These are phyloP conservation scores for Phialophora tarda DNA, from an alignment of 2,329 filamentous ascomycete species.

Conservation along the genomic window DNA sequence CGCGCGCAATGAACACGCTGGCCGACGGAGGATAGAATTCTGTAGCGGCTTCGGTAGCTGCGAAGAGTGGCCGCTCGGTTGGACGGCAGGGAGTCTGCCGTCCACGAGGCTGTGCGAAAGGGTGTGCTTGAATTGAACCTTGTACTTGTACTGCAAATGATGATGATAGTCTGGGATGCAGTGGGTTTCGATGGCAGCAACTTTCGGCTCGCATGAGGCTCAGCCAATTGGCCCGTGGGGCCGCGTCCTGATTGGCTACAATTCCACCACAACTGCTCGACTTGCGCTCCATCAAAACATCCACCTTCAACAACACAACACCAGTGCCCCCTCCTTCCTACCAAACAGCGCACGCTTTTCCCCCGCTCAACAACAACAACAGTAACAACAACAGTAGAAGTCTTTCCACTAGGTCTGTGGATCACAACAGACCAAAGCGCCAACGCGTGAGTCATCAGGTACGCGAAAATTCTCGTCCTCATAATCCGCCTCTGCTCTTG, in stretches of 20 bases:
- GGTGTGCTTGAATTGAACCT: not conserved
- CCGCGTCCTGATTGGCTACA: conserved; percentile 3
- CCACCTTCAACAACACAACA: not conserved
- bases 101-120: not conserved
- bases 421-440: not conserved
- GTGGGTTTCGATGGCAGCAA: not conserved
- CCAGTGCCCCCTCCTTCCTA: conserved; percentile 4
- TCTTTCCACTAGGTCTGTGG: not conserved
- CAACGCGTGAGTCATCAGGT: conserved; percentile 11
- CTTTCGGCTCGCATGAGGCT: not conserved
- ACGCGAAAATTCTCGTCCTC: conserved; percentile 6
- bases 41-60: not conserved
- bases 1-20: not conserved
- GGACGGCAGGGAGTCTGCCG: not conserved
- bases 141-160: not conserved
- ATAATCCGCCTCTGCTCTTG: conserved; percentile 3
- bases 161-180: not conserved
- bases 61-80: not conserved
- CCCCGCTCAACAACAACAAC: not conserved
- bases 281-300: conserved; percentile 11
- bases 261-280: not conserved
- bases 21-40: not conserved
- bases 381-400: not conserved
- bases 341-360: conserved; percentile 8
- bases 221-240: not conserved